Percentiles rank a stretch among this genome's conserved stretches.
phyloP scores from a whole-genome alignment of 2,329 filamentous ascomycete species.

The Trichothecium roseum region DNA sequence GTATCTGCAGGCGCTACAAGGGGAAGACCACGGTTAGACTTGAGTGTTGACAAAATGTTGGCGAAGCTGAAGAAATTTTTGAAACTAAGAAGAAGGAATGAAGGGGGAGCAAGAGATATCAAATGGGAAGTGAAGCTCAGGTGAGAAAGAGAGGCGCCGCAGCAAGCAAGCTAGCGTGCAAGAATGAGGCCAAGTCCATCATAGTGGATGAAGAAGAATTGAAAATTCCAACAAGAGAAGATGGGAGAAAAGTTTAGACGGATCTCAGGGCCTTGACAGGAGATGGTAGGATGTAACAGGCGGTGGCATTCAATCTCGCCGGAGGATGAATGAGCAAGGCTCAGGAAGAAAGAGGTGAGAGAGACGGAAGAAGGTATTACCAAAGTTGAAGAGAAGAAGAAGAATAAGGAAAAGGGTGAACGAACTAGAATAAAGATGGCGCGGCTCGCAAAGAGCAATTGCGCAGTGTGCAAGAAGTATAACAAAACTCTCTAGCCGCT shows the following conservation, averaged over 20 bases:
- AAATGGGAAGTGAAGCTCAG: not conserved
- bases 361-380: not conserved
- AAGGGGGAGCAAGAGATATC: not conserved
- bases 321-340: too few species aligned
- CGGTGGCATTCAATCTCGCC: too few species aligned
- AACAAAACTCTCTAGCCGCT: conserved; percentile 2
- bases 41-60: not conserved
- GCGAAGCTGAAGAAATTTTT: too few species aligned
- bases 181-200: too few species aligned
- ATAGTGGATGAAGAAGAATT: too few species aligned
- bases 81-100: not conserved
- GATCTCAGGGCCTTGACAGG: too few species aligned
- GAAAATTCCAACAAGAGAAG: too few species aligned
- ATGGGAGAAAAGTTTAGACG: too few species aligned
- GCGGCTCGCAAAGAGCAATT: conserved; percentile 11
- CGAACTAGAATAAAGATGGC: conserved; percentile 9
- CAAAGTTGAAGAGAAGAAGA: not conserved
- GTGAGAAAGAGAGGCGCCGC: not conserved
- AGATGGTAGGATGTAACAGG: too few species aligned
- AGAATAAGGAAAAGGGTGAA: conserved; percentile 1
- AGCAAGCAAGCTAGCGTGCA: not conserved
- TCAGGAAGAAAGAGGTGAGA: too few species aligned
- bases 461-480: conserved; percentile 10
- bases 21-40: not conserved
- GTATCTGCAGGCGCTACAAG: not conserved